Percentiles rank a stretch among this genome's conserved stretches.
phyloP scores from a whole-genome alignment of 768 basidiomycete species.

The Holtermannia corniformis region DNA sequence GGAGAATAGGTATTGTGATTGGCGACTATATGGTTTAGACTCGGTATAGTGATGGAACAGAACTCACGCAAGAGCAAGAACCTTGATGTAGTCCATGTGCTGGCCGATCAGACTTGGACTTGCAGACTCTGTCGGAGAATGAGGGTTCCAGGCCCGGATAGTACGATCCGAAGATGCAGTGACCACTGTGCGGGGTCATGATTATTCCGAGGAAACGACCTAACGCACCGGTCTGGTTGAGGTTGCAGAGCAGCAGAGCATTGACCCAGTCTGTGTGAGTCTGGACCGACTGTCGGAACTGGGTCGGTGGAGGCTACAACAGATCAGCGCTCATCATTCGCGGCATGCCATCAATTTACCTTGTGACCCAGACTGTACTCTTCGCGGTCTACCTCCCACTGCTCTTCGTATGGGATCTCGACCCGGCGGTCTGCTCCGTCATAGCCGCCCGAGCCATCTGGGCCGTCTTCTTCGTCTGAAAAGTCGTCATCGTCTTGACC shows the following conservation, averaged over 20 bases:
- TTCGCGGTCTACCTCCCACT: conserved; percentile 68
- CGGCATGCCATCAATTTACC: conserved; percentile 41
- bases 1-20: conserved; percentile 28
- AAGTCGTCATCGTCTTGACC: conserved; percentile 73
- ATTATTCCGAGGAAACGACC: conserved; percentile 6
- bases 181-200: conserved; percentile 50
- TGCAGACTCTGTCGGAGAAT: conserved; percentile 48
- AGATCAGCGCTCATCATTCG: conserved; percentile 30
- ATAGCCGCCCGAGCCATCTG: conserved; percentile 52
- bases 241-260: conserved; percentile 81
- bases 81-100: conserved; percentile 63
- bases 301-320: conserved; percentile 42
- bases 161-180: conserved; percentile 95
- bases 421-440: conserved; percentile 11
- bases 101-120: conserved; percentile 62
- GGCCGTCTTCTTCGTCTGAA: conserved; percentile 54
- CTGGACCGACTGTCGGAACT: conserved; percentile 79
- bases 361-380: conserved; percentile 39
- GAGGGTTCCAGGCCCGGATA: conserved; percentile 86
- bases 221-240: conserved; percentile 72
- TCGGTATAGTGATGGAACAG: not conserved
- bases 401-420: conserved; percentile 55
- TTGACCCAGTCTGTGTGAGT: conserved; percentile 94
- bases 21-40: not conserved
- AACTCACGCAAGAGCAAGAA: conserved; percentile 65